Percentiles rank a stretch among this genome's conserved stretches.
phyloP scores from a whole-genome alignment of 306 rosid species.

The Quercus parvula region DNA sequence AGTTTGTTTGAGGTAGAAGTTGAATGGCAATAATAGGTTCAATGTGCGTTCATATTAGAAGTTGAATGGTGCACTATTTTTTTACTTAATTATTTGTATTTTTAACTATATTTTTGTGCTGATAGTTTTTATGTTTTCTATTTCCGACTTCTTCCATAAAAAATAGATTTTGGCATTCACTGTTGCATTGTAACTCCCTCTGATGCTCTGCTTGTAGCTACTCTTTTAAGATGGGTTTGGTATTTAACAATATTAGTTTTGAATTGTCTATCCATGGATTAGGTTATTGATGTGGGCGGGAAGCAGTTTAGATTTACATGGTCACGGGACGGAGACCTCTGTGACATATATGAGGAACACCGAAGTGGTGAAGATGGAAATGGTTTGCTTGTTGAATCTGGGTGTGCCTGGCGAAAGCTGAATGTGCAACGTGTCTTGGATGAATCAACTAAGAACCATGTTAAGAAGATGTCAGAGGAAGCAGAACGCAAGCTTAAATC shows the following conservation, averaged over 20 bases:
- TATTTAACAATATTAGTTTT: conserved; percentile 18
- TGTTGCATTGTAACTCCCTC: not conserved
- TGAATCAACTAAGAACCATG: conserved; percentile 71
- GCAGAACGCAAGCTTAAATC: conserved; percentile 72
- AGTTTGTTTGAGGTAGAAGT: not conserved
- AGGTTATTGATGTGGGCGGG: conserved; percentile 95
- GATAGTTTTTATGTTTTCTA: not conserved
- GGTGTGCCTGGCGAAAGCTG: conserved; percentile 92
- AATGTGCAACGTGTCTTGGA: conserved; percentile 89
- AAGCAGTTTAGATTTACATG: conserved; percentile 86
- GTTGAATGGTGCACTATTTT: not conserved
- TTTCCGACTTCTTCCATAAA: not conserved
- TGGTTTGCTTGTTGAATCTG: conserved; percentile 87
- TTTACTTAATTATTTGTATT: not conserved
- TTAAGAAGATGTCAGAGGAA: conserved; percentile 85
- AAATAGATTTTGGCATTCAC: not conserved
- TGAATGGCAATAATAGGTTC: no score
- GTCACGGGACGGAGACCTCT: conserved; percentile 83
- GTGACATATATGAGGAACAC: conserved; percentile 84
- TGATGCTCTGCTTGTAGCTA: conserved; percentile 4
- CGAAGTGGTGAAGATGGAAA: conserved; percentile 75
- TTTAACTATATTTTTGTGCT: not conserved
- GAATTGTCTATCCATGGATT: conserved; percentile 24
- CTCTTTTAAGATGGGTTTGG: not conserved
- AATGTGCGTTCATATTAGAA: no score